A percentile compares a stretch with the other conserved stretches of the same genome.
Conservation (phyloP, 1,284 basidiomycete genomes). For the Tilletia horrida region DNA sequence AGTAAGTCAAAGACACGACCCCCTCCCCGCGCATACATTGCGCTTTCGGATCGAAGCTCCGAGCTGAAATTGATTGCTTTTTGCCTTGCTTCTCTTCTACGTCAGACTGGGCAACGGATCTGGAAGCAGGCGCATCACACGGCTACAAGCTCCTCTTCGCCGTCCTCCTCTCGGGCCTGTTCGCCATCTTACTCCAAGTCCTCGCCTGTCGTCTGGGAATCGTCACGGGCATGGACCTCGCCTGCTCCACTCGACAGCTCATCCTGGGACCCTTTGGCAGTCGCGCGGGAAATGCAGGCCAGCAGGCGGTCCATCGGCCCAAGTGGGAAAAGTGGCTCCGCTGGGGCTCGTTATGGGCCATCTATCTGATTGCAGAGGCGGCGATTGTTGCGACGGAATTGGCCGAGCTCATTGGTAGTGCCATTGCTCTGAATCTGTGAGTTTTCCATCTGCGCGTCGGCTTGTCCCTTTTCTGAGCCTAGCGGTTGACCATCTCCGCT, state of each 20-base stretch:
- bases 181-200: constrained; percentile 75
- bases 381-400: constrained; percentile 66
- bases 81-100: background rate
- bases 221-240: constrained; percentile 57
- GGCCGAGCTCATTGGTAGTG: constrained; percentile 70
- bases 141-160: constrained; percentile 84
- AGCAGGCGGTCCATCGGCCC: constrained; percentile 12
- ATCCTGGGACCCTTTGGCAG: constrained; percentile 39
- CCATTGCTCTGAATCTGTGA: constrained; percentile 70
- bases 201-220: constrained; percentile 60
- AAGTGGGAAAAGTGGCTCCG: constrained; percentile 63
- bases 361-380: constrained; percentile 67
- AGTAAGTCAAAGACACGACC: too few relatives aligned
- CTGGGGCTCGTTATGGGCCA: constrained; percentile 59
- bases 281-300: background rate
- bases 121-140: constrained; percentile 51
- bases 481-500: background rate
- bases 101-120: constrained; percentile 52
- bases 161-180: constrained; percentile 76
- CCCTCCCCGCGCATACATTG: too few relatives aligned
- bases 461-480: constrained; percentile 7
- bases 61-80: too few relatives aligned
- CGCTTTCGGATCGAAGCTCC: background rate
- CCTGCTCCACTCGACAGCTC: constrained; percentile 38
- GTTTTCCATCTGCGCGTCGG: constrained; percentile 22